Base-by-base conservation (phyloP, 805 yeast genomes). In the Wickerhamiella dianesei region DNA sequence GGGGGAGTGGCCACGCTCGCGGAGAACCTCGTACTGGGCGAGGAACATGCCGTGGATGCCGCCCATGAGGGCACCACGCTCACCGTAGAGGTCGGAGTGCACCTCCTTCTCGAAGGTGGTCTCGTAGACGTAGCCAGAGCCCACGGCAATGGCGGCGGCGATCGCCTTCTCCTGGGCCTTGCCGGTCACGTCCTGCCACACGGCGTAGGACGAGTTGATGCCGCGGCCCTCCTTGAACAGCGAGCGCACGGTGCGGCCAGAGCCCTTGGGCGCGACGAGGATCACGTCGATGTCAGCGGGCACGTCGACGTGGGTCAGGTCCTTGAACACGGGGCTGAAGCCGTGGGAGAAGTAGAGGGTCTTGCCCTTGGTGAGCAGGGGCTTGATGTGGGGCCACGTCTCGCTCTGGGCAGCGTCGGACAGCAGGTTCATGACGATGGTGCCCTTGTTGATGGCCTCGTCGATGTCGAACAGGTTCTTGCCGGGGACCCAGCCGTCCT, bases 21-120 rank as follows among this genome's bases (percentile, higher is more conserved):
- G 88, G 70, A 92, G 81, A 54, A 92, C 98, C 75, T 92, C 98
- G 79, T 92, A 92, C 77, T 92, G 98, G 61, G 98, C 98, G 66
- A 92, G 80, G 92, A 92, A 92, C 97, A 92, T 92, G 80, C 98
- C 98, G 78, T 92, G 98, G 77, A 92, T 89, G 80, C 97, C 97
- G 70, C 97, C 98, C 98, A 89, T 92, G 62, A 92, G 77, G 76
- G 97, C 92, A 68, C 98, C 98, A 79, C 98, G 86, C 80, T 92
- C 98, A 75, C 98, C 98, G 77, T 92, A 92, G 67, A 92, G 77
- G 71, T 92, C 98, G 57, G 97, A 88, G 86, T 83, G 86, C 66
- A 92, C 98, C 76, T 92, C 98, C 75, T 81, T 87, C 77, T 94
- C 96, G 66, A 94, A 94, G 58, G 98, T 92, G 74, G 98, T 92